A percentile compares a stretch with the other conserved stretches of the same genome.
Conservation (phyloP, 495 filamentous ascomycete species). For the Neurospora sublineolata region DNA sequence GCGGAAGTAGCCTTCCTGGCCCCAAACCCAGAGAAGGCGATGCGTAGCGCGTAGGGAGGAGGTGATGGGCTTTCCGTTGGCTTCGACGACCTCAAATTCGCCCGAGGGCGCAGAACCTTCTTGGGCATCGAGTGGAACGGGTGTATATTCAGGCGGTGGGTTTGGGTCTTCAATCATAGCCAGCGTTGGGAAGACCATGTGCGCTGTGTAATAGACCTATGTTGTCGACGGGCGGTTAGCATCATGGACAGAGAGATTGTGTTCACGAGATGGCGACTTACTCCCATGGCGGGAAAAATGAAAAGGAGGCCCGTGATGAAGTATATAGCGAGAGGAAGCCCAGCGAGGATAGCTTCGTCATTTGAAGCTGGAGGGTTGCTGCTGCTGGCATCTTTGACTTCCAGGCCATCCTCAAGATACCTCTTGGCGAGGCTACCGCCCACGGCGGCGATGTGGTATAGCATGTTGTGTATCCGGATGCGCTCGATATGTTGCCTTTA, state of each 20-base stretch:
- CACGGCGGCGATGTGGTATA: constrained; percentile 5
- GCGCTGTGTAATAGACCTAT: constrained; percentile 31
- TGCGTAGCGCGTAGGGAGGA: constrained; percentile 32
- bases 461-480: neutral
- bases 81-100: neutral
- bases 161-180: constrained; percentile 40
- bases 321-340: constrained; percentile 8
- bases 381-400: constrained; percentile 1
- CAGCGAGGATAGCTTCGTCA: neutral
- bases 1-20: constrained; percentile 30
- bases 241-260: neutral
- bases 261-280: constrained; percentile 11
- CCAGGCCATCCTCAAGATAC: constrained; percentile 1
- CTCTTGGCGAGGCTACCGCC: constrained; percentile 5
- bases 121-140: constrained; percentile 18
- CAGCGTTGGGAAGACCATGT: constrained; percentile 29
- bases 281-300: constrained; percentile 13
- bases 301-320: neutral
- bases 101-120: constrained; percentile 15
- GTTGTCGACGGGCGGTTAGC: constrained; percentile 6
- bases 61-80: constrained; percentile 22
- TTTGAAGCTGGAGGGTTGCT: neutral
- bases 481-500: neutral
- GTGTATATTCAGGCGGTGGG: constrained; percentile 32
- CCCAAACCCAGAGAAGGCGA: constrained; percentile 24